phyloP scores from a whole-genome alignment of 1,139 yeast species.

The Spathaspora sp. region DNA sequence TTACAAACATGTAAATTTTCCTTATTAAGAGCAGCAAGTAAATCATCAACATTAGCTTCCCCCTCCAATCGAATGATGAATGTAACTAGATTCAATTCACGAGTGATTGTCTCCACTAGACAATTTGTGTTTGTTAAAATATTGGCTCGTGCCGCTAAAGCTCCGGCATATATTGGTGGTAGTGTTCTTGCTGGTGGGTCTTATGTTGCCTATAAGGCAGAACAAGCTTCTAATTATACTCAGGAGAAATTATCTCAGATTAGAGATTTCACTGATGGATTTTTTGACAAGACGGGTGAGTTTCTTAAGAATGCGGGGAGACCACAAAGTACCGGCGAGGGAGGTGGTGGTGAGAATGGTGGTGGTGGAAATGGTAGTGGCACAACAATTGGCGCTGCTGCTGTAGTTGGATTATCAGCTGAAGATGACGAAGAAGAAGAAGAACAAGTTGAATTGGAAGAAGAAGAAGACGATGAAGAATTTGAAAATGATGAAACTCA shows the following conservation, averaged over 20 bases:
- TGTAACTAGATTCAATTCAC: background rate
- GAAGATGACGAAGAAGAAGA: constrained; percentile 15
- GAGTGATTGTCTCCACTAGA: constrained; percentile 17
- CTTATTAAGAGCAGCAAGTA: background rate
- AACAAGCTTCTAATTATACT: constrained; percentile 76
- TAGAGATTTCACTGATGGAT: constrained; percentile 54
- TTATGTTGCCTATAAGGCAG: constrained; percentile 86
- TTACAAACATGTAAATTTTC: background rate
- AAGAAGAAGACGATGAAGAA: constrained; percentile 40
- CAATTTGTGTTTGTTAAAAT: constrained; percentile 52
- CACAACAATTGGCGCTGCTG: constrained; percentile 45
- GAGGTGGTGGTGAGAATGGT: constrained; percentile 15
- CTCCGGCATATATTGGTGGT: constrained; percentile 85
- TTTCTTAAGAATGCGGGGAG: constrained; percentile 30
- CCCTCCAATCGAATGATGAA: background rate
- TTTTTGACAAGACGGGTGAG: constrained; percentile 46
- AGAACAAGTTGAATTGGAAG: constrained; percentile 28
- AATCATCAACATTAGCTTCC: background rate
- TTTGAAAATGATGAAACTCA: constrained; percentile 53
- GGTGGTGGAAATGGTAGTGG: constrained; percentile 29
- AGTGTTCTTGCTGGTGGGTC: constrained; percentile 94
- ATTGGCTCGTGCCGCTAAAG: constrained; percentile 41
- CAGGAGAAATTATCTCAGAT: constrained; percentile 61
- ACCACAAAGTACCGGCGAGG: constrained; percentile 16
- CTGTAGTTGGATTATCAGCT: constrained; percentile 40